These are phyloP conservation scores for Scenedesmus sp. DNA, from an alignment of 163 green algal genomes.

Conservation along the genomic window DNA sequence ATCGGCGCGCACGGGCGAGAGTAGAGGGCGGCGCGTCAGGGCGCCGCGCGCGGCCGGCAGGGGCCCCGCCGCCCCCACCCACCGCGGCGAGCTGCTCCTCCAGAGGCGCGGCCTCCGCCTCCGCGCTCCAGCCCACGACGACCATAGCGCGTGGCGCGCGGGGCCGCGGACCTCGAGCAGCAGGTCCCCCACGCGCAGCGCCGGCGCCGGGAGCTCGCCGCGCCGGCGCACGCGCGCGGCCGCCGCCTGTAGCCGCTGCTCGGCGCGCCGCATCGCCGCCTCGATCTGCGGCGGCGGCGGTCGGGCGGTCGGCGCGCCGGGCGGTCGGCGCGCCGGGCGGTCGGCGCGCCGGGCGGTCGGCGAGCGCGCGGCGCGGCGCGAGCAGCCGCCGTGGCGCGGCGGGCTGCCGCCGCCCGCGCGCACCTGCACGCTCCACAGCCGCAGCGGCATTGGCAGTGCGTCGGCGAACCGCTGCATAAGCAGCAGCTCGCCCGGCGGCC, in stretches of 20 bases:
- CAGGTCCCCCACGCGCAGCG: neutral
- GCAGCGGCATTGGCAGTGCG: neutral
- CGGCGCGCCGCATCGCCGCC: neutral
- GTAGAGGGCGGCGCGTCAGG: neutral
- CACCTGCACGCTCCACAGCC: constrained; percentile 4
- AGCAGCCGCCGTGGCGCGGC: neutral
- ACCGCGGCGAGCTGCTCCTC: neutral
- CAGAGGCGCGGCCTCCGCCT: neutral
- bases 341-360: too few species aligned
- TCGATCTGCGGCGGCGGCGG: neutral
- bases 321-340: too few species aligned
- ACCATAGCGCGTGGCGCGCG: neutral
- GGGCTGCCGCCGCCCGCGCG: neutral
- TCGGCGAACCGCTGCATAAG: neutral
- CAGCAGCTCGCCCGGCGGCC: neutral
- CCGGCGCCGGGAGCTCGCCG: neutral
- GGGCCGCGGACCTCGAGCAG: neutral
- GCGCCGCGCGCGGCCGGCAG: neutral
- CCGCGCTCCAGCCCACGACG: neutral
- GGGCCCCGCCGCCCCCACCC: neutral
- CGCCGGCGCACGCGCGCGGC: neutral
- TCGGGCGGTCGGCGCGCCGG: too few species aligned
- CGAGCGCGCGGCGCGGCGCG: neutral
- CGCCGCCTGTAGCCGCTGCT: neutral
- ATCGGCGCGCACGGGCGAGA: neutral